Evolutionary conservation across 345 rosid species (phyloP).

Genomic region (Toxicodendron radicans): DNA sequence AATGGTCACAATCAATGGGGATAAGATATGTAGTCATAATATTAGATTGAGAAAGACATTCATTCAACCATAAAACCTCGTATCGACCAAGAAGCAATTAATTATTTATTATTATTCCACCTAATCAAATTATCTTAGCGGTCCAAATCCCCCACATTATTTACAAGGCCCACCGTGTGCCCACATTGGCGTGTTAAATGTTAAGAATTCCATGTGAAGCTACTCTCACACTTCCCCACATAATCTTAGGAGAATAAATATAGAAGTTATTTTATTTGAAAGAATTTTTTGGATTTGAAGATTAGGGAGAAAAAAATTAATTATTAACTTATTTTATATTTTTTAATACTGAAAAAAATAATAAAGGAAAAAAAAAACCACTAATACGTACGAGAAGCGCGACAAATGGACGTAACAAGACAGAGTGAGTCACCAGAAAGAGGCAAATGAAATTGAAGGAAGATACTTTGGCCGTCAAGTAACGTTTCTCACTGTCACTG

Average conservation of each 20-base stretch:
- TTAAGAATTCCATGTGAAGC: too few species aligned
- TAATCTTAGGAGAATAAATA: too few species aligned
- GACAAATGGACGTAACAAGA: not conserved
- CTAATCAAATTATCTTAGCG: not conserved
- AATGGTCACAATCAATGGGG: not conserved
- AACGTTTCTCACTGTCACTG: slow-evolving; percentile 19
- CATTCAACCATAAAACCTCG: slow-evolving; percentile 4
- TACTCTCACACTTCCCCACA: too few species aligned
- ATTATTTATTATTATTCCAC: not conserved
- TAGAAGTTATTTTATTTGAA: too few species aligned
- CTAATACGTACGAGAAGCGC: too few species aligned
- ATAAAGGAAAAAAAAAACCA: not conserved
- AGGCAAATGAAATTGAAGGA: not conserved
- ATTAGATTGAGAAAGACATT: not conserved
- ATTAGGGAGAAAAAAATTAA: too few species aligned
- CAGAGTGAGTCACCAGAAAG: not conserved
- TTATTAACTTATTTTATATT: too few species aligned
- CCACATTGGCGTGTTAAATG: too few species aligned
- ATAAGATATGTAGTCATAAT: not conserved
- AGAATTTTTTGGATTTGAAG: too few species aligned
- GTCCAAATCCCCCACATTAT: too few species aligned
- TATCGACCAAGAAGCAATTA: not conserved
- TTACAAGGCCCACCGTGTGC: too few species aligned
- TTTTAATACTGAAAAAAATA: not conserved
- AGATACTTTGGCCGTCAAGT: slow-evolving; percentile 28